Conservation (phyloP, 768 basidiomycete genomes). For the Sarcodon sp. region DNA sequence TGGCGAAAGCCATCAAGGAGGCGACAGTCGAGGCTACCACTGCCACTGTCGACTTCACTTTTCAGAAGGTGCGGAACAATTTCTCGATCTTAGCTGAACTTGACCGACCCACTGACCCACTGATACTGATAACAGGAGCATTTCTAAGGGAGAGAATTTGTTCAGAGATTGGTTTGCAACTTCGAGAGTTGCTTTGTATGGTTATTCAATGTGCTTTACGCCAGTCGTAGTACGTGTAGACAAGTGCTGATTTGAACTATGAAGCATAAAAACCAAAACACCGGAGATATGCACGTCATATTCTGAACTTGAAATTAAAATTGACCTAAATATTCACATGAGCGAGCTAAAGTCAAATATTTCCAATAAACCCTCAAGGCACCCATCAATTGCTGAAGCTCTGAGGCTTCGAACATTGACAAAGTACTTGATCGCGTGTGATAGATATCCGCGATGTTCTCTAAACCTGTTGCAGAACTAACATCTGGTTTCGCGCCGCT, state of each 20-base stretch:
- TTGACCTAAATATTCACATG: no score
- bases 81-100: no score
- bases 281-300: not conserved
- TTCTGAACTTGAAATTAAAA: no score
- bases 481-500: no score
- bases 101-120: conserved; percentile 1
- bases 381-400: no score
- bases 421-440: no score
- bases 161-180: not conserved
- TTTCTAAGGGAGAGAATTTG: conserved; percentile 25
- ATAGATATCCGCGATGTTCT: no score
- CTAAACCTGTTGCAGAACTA: no score
- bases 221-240: not conserved
- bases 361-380: no score
- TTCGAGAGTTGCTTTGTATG: not conserved
- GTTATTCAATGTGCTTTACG: conserved; percentile 5
- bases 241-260: not conserved
- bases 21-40: conserved; percentile 46
- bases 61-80: conserved; percentile 55
- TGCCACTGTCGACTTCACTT: conserved; percentile 55
- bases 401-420: no score
- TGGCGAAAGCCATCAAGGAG: conserved; percentile 69
- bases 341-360: no score
- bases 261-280: not conserved
- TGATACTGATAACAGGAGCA: conserved; percentile 33